Percentiles rank a stretch among this genome's conserved stretches.
Conservation (phyloP, 169 alveolate genomes). For the Eimeria mitis region DNA sequence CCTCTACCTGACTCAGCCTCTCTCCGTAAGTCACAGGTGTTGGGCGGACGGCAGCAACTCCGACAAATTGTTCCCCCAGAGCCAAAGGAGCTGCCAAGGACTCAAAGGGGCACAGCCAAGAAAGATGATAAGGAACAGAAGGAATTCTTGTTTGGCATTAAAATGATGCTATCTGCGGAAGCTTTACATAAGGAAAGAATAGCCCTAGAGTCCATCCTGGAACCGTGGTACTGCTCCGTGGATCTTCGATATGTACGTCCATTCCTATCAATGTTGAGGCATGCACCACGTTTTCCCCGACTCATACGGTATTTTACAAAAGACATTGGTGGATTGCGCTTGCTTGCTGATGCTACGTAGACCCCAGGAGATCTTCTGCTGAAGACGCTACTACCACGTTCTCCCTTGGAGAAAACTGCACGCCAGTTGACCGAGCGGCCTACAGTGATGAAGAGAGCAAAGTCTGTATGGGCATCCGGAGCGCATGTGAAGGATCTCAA, state of each 20-base stretch:
- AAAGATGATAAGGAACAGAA: neutral
- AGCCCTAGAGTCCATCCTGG: conserved; percentile 49
- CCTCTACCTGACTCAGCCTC: neutral
- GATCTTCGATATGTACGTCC: conserved; percentile 54
- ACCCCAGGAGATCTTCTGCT: conserved; percentile 44
- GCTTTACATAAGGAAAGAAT: conserved; percentile 50
- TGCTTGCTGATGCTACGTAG: conserved; percentile 18
- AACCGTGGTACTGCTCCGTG: conserved; percentile 52
- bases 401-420: neutral
- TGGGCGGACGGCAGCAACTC: neutral
- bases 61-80: neutral
- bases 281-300: neutral
- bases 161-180: conserved; percentile 48
- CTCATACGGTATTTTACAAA: neutral
- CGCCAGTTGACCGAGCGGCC: conserved; percentile 2
- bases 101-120: neutral
- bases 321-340: neutral
- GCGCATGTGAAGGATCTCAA: neutral
- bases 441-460: conserved; percentile 5
- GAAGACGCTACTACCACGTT: neutral
- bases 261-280: neutral
- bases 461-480: conserved; percentile 10
- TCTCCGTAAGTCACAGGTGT: neutral
- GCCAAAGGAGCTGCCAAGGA: neutral
- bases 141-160: conserved; percentile 6